Base-by-base conservation (phyloP, 2,329 filamentous ascomycete species). In the Penicillium rolfsii region DNA sequence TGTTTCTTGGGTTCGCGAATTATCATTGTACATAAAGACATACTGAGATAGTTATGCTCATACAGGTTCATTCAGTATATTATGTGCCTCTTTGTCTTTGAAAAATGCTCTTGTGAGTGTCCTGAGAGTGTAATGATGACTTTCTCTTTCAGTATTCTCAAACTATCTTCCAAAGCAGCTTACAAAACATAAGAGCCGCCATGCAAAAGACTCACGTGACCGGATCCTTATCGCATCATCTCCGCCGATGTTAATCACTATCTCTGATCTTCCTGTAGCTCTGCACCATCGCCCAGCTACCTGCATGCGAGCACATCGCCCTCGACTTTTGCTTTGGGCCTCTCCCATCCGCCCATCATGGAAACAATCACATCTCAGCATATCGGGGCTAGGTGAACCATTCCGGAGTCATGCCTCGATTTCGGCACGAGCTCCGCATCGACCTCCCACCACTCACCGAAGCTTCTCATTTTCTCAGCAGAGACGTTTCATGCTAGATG, bases 301-400 rank as follows among this genome's bases (percentile, higher is more conserved):
- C 35, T 59, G 74, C 59, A 77, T 77, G 75, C 74, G 72, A 69
- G 63, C 62, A 58, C 61, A 57, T 64, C 52, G 48, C 33, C 49
- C 60, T 56, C 64, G 63, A 59, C 43, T 60, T 49, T 56, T 71
- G 58, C 68, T 66, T 57, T 66, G 74, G 74, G 74, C 62, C 40
- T 59, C 53, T 53, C 62, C 62, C 63, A 61, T 67, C 60, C 60
- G 68, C 67, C 67, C 68, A 57, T 53, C 63, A 72, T 70, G 69
- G 61, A 68, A 53, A 26, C 60, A 55, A 48, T 22, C 49, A 48
- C 56, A 53, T 33, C 38, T 41, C 19, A 40, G 5, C 22, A 30
- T 3, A 1, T n/a, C 57, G 41, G 38, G 50, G 41, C 50, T 54
- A 30, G 60, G 52, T 65, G 59, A 59, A 49, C 53, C 53, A 61